Base-by-base conservation (phyloP, 1,284 basidiomycete genomes). In the Tilletia walkeri region DNA sequence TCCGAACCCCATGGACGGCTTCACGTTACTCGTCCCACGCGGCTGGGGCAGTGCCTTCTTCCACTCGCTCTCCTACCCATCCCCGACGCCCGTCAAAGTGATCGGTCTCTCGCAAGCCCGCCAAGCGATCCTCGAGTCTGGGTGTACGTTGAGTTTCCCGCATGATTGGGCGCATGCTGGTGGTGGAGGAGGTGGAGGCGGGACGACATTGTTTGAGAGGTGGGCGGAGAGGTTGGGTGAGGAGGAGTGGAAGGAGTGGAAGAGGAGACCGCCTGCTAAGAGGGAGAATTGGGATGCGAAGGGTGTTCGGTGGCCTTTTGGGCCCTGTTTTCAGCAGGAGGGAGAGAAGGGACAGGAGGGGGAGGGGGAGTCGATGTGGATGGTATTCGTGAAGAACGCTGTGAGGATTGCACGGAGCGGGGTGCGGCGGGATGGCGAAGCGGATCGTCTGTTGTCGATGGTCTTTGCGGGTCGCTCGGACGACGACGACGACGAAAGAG, bases 31-130 rank as follows among this genome's bases (percentile, higher is more conserved):
- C 9, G 76, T 82, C 1, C 82, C 82, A 6, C 76, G 81, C 36
- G 81, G 80, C 12, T 83, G 82, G 82, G 79, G 78, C 24, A 68
- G 63, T 1, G 75, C 79, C 2, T 82, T 82, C 67, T 82, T 76
- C 72, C 73, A 76, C 14, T 78, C 78, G 14, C 76, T 83, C 0
- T 73, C 79, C 47, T 72, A 78, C 39, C 76, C 75, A 16, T 70
- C 75, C 65, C 74, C 76, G n/a, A 76, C 72, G 34, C 76, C 77
- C 39, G 75, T 75, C 6, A 65, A 73, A 7, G 78, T 82, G 20
- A 50, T 81, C 0, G 78, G 80, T 4, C 80, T 79, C 54, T 75
- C 73, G 16, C 80, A 81, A 67, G 65, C 76, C 24, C 76, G 74
- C 20, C 77, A 79, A 48, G 75, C 75, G 54, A 38, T 20, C 7